A percentile compares a stretch with the other conserved stretches of the same genome.
These are phyloP conservation scores for Rutstroemia sydowiana DNA, from an alignment of 2,329 filamentous ascomycete species.

Conservation along the genomic window DNA sequence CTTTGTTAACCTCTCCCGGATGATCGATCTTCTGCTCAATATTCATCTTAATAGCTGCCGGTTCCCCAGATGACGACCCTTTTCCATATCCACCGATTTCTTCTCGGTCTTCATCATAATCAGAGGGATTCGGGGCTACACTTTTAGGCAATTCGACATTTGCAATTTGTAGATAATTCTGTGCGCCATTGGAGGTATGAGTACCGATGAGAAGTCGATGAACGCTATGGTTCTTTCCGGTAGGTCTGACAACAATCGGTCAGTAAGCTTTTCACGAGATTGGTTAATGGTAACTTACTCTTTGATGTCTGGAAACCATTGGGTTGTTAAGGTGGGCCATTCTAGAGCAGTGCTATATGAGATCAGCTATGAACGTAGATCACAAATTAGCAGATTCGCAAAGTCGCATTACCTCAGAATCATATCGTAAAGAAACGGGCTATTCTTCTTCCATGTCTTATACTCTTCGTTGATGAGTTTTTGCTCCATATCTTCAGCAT, in stretches of 20 bases:
- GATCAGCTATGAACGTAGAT: constrained; percentile 13
- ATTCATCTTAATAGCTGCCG: constrained; percentile 73
- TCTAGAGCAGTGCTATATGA: constrained; percentile 71
- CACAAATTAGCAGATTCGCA: no score
- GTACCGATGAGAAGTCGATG: constrained; percentile 91
- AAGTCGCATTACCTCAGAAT: constrained; percentile 63
- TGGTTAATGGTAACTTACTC: constrained; percentile 41
- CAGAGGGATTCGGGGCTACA: constrained; percentile 62
- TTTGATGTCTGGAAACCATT: constrained; percentile 97
- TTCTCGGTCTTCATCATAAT: constrained; percentile 86
- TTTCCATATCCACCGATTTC: constrained; percentile 92
- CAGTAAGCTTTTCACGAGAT: not conserved
- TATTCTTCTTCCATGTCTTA: constrained; percentile 99
- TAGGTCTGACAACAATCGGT: constrained; percentile 41
- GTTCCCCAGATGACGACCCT: constrained; percentile 50
- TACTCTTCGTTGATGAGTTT: constrained; percentile 98
- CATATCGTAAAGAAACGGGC: constrained; percentile 96
- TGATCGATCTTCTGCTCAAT: constrained; percentile 96
- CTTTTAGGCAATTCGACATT: constrained; percentile 87
- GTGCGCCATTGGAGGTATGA: constrained; percentile 77
- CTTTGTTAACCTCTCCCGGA: constrained; percentile 96
- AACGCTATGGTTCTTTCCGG: constrained; percentile 78
- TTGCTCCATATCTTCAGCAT: constrained; percentile 66
- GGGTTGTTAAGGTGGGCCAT: constrained; percentile 94
- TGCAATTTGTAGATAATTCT: constrained; percentile 92